phyloP scores from a whole-genome alignment of 768 basidiomycete species.

The Nidularia pulvinata region DNA sequence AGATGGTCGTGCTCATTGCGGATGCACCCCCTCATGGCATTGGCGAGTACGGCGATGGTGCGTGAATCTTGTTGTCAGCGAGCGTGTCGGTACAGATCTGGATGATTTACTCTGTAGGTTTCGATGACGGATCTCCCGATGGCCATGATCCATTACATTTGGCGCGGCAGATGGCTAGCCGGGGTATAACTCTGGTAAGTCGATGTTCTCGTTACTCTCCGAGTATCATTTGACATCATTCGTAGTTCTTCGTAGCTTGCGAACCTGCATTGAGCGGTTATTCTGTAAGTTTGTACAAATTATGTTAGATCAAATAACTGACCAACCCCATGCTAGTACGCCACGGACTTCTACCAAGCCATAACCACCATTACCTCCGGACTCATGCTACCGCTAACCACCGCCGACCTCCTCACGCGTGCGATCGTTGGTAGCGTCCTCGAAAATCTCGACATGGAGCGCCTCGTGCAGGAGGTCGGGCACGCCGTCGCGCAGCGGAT shows the following conservation, averaged over 20 bases:
- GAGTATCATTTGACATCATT: slow-evolving; percentile 4
- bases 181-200: slow-evolving; percentile 88
- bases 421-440: slow-evolving; percentile 97
- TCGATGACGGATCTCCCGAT: slow-evolving; percentile 94
- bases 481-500: slow-evolving; percentile 92
- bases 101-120: slow-evolving; percentile 48
- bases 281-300: slow-evolving; percentile 49
- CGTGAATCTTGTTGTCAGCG: slow-evolving; percentile 15
- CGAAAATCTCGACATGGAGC: slow-evolving; percentile 98
- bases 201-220: not conserved
- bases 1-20: slow-evolving; percentile 96
- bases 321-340: slow-evolving; percentile 49
- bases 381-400: slow-evolving; percentile 94
- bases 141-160: slow-evolving; percentile 88
- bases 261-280: slow-evolving; percentile 96
- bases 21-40: slow-evolving; percentile 98
- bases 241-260: slow-evolving; percentile 97
- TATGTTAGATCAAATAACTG: not conserved
- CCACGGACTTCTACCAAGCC: slow-evolving; percentile 94
- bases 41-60: slow-evolving; percentile 96
- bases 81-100: slow-evolving; percentile 3
- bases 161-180: slow-evolving; percentile 86
- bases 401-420: slow-evolving; percentile 91
- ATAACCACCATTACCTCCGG: slow-evolving; percentile 93
- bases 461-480: slow-evolving; percentile 93